Percentiles rank a stretch among this genome's conserved stretches.
Evolutionary conservation across 495 filamentous ascomycete species (phyloP).

Genomic region (Bathelium albidoporum): DNA sequence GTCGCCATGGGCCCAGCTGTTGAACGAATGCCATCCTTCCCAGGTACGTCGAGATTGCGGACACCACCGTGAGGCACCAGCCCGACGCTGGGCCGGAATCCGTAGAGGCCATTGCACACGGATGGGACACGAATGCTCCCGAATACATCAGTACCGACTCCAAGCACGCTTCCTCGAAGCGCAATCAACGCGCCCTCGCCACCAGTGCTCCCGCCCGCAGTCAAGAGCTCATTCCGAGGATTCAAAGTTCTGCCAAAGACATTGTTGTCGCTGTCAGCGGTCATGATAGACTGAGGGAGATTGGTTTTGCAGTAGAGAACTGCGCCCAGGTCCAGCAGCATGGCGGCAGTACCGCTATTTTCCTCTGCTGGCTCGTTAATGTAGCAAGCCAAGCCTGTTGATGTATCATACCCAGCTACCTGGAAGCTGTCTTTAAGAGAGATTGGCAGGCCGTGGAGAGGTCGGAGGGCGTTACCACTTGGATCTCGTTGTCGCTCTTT

Average conservation of each 20-base stretch:
- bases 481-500: slow-evolving; percentile 34
- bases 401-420: slow-evolving; percentile 46
- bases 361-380: slow-evolving; percentile 39
- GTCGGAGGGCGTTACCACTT: slow-evolving; percentile 38
- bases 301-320: slow-evolving; percentile 12
- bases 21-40: slow-evolving; percentile 30
- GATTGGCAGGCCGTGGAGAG: slow-evolving; percentile 25
- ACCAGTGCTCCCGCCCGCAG: slow-evolving; percentile 51
- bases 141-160: slow-evolving; percentile 57
- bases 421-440: slow-evolving; percentile 44
- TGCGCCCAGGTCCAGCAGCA: slow-evolving; percentile 9
- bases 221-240: slow-evolving; percentile 29
- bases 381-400: slow-evolving; percentile 48
- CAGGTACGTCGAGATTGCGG: slow-evolving; percentile 22
- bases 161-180: slow-evolving; percentile 29
- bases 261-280: slow-evolving; percentile 35
- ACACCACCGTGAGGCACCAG: slow-evolving; percentile 46
- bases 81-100: slow-evolving; percentile 43
- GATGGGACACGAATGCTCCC: slow-evolving; percentile 60
- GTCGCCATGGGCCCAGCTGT: slow-evolving; percentile 32
- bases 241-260: slow-evolving; percentile 35
- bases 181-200: slow-evolving; percentile 40
- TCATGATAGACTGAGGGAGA: slow-evolving; percentile 33
- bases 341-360: slow-evolving; percentile 40
- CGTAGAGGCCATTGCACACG: slow-evolving; percentile 53